phyloP scores from a whole-genome alignment of 305 asterid species.

The Fraxinus baroniana region DNA sequence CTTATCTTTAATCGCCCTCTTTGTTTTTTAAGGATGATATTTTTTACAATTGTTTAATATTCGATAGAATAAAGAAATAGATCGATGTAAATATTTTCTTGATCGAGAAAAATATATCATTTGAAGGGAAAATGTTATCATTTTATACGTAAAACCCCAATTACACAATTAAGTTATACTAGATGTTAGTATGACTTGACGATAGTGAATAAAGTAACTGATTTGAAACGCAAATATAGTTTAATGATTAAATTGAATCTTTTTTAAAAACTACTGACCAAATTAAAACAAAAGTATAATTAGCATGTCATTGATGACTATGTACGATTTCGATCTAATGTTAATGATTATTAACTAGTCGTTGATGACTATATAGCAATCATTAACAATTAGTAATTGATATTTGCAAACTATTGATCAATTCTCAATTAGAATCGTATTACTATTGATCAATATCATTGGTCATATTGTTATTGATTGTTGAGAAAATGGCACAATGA shows the following conservation, averaged over 20 bases:
- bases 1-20: neutral
- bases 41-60: neutral
- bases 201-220: neutral
- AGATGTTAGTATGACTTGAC: neutral
- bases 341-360: neutral
- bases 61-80: neutral
- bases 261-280: too few relatives aligned
- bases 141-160: neutral
- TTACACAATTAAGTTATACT: too few relatives aligned
- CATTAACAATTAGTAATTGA: neutral
- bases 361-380: neutral
- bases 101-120: neutral
- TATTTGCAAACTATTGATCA: neutral
- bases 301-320: too few relatives aligned
- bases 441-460: neutral
- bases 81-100: neutral
- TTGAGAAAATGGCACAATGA: too few relatives aligned
- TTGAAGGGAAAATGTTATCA: neutral
- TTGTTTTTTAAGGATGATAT: neutral
- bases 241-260: neutral
- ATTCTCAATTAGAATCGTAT: neutral
- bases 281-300: too few relatives aligned
- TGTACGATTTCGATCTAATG: too few relatives aligned
- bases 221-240: neutral
- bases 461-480: neutral